These are phyloP conservation scores for Lentithecium fluviatile DNA, from an alignment of 495 filamentous ascomycete genomes.

Conservation along the genomic window DNA sequence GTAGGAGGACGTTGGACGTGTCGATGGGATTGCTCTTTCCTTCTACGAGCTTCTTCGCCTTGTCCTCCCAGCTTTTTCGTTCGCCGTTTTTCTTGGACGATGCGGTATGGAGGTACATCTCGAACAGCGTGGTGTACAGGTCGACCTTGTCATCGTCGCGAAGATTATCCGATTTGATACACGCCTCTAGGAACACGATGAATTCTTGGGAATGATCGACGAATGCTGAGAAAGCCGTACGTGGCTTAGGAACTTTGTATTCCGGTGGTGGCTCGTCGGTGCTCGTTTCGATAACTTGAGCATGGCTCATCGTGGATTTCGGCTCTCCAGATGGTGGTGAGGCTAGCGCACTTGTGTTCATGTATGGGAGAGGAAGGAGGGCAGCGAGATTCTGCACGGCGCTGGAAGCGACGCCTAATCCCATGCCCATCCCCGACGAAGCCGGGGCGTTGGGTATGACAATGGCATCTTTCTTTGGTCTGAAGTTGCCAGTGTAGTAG, in stretches of 20 bases:
- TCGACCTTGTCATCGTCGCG: slow-evolving; percentile 73
- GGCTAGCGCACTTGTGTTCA: slow-evolving; percentile 57
- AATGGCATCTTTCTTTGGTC: slow-evolving; percentile 63
- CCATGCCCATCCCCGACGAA: slow-evolving; percentile 50
- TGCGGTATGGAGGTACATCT: slow-evolving; percentile 93
- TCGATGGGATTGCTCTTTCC: slow-evolving; percentile 81
- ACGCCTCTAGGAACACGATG: slow-evolving; percentile 85
- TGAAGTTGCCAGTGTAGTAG: slow-evolving; percentile 86
- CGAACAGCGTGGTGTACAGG: slow-evolving; percentile 92
- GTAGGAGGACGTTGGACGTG: slow-evolving; percentile 86
- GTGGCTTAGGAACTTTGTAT: slow-evolving; percentile 73
- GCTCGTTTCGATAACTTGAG: slow-evolving; percentile 46
- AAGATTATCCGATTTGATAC: slow-evolving; percentile 63
- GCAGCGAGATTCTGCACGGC: slow-evolving; percentile 80
- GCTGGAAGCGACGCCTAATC: slow-evolving; percentile 52
- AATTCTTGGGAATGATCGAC: slow-evolving; percentile 92
- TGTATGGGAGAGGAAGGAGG: slow-evolving; percentile 82
- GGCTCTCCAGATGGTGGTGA: slow-evolving; percentile 32
- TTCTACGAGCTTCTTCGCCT: slow-evolving; percentile 80
- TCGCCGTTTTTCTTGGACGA: slow-evolving; percentile 69
- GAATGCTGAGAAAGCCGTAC: slow-evolving; percentile 93
- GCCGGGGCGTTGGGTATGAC: slow-evolving; percentile 53
- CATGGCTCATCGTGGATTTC: slow-evolving; percentile 40
- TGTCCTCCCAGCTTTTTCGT: slow-evolving; percentile 79
- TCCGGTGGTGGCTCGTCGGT: slow-evolving; percentile 39